These are phyloP conservation scores for Saccharomycopsis oosterbeekiorum DNA, from an alignment of 805 yeast species.

Conservation along the genomic window DNA sequence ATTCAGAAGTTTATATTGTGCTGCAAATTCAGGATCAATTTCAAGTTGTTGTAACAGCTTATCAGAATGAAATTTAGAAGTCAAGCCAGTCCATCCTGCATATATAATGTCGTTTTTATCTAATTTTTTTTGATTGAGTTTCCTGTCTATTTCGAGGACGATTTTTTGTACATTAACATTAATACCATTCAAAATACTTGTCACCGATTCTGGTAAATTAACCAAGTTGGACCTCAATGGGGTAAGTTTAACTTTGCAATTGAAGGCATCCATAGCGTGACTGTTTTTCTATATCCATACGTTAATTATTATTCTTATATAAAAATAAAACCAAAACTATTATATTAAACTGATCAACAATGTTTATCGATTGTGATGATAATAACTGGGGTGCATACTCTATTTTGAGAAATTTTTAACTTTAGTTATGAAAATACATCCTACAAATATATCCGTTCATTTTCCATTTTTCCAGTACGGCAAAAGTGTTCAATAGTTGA, in stretches of 20 bases:
- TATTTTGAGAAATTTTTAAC: neutral
- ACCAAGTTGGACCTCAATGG: conserved; percentile 41
- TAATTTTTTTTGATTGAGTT: conserved; percentile 21
- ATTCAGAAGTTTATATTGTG: conserved; percentile 37
- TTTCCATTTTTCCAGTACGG: neutral
- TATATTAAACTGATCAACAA: no score
- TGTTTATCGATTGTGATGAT: neutral
- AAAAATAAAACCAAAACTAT: no score
- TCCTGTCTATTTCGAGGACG: conserved; percentile 37
- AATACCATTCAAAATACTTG: conserved; percentile 38
- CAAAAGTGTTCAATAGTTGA: neutral
- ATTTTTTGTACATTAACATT: conserved; percentile 48
- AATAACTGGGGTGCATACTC: neutral
- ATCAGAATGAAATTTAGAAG: conserved; percentile 22
- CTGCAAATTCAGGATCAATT: conserved; percentile 61
- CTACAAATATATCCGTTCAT: neutral
- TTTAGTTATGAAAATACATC: neutral
- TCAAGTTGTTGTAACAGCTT: conserved; percentile 31
- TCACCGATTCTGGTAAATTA: conserved; percentile 42
- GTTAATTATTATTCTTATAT: neutral
- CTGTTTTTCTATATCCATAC: neutral
- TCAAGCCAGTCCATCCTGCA: conserved; percentile 63
- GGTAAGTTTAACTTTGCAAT: conserved; percentile 26
- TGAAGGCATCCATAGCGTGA: conserved; percentile 10
- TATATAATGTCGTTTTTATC: conserved; percentile 23